A percentile compares a stretch with the other conserved stretches of the same genome.
These are phyloP conservation scores for Tremella yokohamensis DNA, from an alignment of 768 basidiomycete genomes.

Conservation along the genomic window DNA sequence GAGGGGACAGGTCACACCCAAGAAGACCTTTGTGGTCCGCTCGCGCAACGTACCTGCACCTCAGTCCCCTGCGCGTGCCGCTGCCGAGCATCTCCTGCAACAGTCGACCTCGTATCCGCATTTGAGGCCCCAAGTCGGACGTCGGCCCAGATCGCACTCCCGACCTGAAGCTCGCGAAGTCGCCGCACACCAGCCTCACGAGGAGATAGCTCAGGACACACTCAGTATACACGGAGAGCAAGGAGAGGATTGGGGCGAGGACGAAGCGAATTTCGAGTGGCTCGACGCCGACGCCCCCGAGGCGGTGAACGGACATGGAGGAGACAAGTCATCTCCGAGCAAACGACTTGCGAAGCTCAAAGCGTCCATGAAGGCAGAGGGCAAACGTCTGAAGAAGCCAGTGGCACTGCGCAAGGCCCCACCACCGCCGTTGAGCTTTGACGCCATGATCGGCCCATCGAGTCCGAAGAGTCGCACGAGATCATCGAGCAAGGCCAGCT, in stretches of 20 bases:
- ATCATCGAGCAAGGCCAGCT: no score
- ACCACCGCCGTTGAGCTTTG: slow-evolving; percentile 28
- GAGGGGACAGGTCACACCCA: slow-evolving; percentile 6
- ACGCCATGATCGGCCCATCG: not conserved
- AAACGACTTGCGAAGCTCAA: slow-evolving; percentile 30
- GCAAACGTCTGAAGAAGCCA: slow-evolving; percentile 32
- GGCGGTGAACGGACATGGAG: slow-evolving; percentile 31
- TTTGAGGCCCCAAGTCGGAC: not conserved
- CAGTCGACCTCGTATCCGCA: not conserved
- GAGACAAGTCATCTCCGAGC: slow-evolving; percentile 19
- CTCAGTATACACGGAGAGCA: slow-evolving; percentile 40
- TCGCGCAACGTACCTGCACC: slow-evolving; percentile 5
- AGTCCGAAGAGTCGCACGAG: no score
- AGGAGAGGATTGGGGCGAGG: slow-evolving; percentile 46
- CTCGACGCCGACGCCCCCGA: slow-evolving; percentile 33
- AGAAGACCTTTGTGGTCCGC: slow-evolving; percentile 9
- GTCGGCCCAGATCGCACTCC: not conserved
- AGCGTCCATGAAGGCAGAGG: slow-evolving; percentile 23
- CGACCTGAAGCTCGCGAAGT: slow-evolving; percentile 1
- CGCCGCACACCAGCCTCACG: not conserved
- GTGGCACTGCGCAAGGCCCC: slow-evolving; percentile 34
- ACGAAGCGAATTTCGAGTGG: slow-evolving; percentile 45
- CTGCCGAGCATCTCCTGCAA: not conserved
- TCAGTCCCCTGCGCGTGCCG: not conserved
- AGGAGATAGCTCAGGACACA: slow-evolving; percentile 5